Base-by-base conservation (phyloP, 129 eudicot species). In the Calendula officinalis region DNA sequence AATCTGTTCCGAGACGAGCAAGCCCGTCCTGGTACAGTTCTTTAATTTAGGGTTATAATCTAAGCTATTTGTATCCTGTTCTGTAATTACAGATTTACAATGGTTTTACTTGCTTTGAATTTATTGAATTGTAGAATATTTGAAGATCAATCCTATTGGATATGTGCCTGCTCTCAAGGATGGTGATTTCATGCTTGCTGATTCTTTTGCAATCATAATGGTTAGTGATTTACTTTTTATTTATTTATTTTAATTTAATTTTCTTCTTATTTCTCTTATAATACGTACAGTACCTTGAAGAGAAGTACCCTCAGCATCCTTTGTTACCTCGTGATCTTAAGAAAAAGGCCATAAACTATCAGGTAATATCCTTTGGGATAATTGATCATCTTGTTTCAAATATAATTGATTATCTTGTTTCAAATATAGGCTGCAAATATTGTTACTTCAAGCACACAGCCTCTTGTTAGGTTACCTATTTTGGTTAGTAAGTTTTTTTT, bases 151-250 rank as follows among this genome's bases (percentile, higher is more conserved):
- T 81, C 97, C 91, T 38, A 66, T 86, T 15, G 90, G 97, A 53
- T 81, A 14, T 36, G 88, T 89, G 27, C 97, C 97, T 16, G 82
- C 74, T 53, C 83, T 89, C 48, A 81, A 70, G 41, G 95, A 86
- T 79, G 91, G 71, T 35, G 91, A 79, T 50, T 40, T 64, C 8
- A 74, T 74, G 15, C 45, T 89, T 71, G 75, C 86, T n/a, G 95
- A 89, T 70, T 89, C 97, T 57, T 72, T 85, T 66, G 95, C 97
- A 9, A 89, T 86, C 79, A 58, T 83, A 65, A 22, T 83, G 97
- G 97, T 84, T 55, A 40, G 90, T 67, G 35, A 7, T 55, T 56
- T 66, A 39, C 56, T 3, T 4, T 36, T 11, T 42, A 3, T 45
- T 37, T 22, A 37, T 7, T 6, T 30, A 2, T 13, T 71, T 69